Percentiles rank a stretch among this genome's conserved stretches.
These are phyloP conservation scores for Chlamydomonas applanata DNA, from an alignment of 139 green algal species.

Conservation along the genomic window DNA sequence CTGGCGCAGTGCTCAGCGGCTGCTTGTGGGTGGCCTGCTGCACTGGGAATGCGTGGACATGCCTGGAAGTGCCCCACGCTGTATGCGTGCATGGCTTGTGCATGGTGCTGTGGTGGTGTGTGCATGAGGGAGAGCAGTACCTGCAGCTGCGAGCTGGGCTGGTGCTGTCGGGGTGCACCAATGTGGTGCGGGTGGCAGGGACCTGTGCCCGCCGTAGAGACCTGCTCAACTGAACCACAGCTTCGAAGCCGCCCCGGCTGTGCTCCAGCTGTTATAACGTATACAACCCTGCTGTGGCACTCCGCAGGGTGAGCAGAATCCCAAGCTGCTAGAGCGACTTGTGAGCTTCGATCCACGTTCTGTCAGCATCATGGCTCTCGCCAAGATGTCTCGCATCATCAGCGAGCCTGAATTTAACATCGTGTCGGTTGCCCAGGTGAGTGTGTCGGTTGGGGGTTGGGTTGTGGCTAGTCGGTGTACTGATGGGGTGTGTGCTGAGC, in stretches of 20 bases:
- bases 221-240: no score
- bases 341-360: slow-evolving; percentile 2
- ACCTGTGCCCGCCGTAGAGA: background rate
- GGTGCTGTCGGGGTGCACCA: no score
- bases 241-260: no score
- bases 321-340: slow-evolving; percentile 33
- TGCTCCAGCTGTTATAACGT: no score
- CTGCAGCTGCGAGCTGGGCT: slow-evolving; percentile 32
- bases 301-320: slow-evolving; percentile 35
- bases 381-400: slow-evolving; percentile 30
- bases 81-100: background rate
- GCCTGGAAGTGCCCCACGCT: no score
- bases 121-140: slow-evolving; percentile 34
- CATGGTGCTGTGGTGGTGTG: slow-evolving; percentile 32
- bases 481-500: background rate
- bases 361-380: slow-evolving; percentile 13
- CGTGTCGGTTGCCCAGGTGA: slow-evolving; percentile 32
- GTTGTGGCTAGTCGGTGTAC: background rate
- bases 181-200: background rate
- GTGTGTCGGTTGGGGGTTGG: background rate
- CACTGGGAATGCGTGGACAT: no score
- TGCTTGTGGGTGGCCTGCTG: background rate
- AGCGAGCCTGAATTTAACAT: slow-evolving; percentile 47
- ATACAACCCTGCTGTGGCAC: background rate
- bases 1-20: slow-evolving; percentile 32